Evolutionary conservation across 805 yeast genomes (phyloP), one percentile per base, ranked within the genome.

Genomic region (Wickerhamomyces queroliae): DNA sequence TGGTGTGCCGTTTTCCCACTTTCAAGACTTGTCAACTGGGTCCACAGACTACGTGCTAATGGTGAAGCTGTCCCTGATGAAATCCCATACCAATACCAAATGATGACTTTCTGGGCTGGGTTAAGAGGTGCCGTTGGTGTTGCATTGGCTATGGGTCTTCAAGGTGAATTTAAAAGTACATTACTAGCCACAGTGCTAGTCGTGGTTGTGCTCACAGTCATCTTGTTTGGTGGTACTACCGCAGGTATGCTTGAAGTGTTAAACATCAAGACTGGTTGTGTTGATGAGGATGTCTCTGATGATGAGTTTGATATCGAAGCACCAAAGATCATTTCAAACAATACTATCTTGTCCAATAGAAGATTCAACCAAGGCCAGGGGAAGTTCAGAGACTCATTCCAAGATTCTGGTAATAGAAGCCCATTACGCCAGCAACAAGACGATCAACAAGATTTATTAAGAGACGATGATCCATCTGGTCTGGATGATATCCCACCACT

Each of bases 51-150:
- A 11, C 74, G 80, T 48, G 69, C 75, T 18, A 71, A 74, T 43
- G 70, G 78, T 18, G 60, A 53, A 37, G 53, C 70, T 2, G 64
- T 73, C 10, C 83, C 85, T 2, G 96, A 89, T 53, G 98, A 91
- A 63, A 89, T 93, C 45, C 93, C 96, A 20, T 91, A 87, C 53
- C 87, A 83, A 45, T 93, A 93, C 62, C 99, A 93, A 64, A 88
- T 89, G 86, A 93, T 93, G 99, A 88, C 91, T 37, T 93, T 93
- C 61, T 93, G 99, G 99, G 99, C 99, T 3, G 99, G 99, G 4
- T 69, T 93, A 41, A 74, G 99, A 56, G 99, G 99, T 43, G 99
- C 99, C 1, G 99, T 93, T 26, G 99, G 99, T 48, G 99, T 93
- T 5, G 99, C 99, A 0, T 73, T 93, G 54, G 99, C 99, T 0